Base-by-base conservation (phyloP, 176 grass and related monocot genomes). In the Themeda triandra region DNA sequence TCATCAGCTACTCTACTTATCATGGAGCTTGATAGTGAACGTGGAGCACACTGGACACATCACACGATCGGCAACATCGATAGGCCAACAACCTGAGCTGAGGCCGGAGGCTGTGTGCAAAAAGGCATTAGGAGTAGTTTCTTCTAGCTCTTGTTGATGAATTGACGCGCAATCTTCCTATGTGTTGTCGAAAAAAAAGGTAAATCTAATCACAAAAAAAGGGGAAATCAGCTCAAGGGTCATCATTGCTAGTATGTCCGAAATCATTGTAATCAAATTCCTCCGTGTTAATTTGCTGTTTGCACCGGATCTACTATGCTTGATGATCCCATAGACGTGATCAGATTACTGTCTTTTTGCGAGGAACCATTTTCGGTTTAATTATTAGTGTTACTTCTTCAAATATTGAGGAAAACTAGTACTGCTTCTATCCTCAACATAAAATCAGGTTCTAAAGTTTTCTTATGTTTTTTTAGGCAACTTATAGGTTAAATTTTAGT, bases 21-120 rank as follows among this genome's bases (percentile, higher is more conserved):
- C 77, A 90, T 86, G 71, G 65, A 90, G 83, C 79, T 29, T 54
- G 65, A 60, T 78, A 29, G 65, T 33, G 64, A 65, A 53, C 54
- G 80, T 54, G 33, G 72, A 77, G n/a, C 56, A 84, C 80, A 62
- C 74, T 27, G 68, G 27, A 32, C 46, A 36, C 76, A 36, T 82
- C 79, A 77, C 7, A 37, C 30, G 45, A 54, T 37, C 64, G 42
- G 42, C 41, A 46, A 36, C 17, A 32, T 27, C n/a, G 79, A 81
- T 36, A 31, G 21, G 44, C 19, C 31, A 69, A 36, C 79, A 36
- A 56, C 31, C 79, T 39, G 39, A 64, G 19, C 25, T 19, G 24
- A 63, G n/a, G 56, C 12, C 15, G 4, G 9, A 78, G 24, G 56
- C 41, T 78, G 23, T 29, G 41, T 13, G 83, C 31, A 37, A 24